Evolutionary conservation across 2,329 filamentous ascomycete genomes (phyloP).

Genomic region (Venturia asperata): DNA sequence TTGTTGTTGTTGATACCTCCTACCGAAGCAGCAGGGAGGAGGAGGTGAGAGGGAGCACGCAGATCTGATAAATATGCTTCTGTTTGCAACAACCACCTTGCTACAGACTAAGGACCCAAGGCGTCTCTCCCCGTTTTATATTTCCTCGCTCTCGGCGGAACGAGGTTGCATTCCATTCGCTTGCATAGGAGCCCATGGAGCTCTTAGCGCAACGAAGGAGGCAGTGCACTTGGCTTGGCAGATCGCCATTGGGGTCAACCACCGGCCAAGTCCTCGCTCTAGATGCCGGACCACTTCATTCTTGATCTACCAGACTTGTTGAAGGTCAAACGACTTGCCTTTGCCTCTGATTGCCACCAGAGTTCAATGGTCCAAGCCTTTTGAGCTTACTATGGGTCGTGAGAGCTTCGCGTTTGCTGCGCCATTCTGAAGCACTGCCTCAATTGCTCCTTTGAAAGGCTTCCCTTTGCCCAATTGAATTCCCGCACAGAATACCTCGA

Average conservation of each 20-base stretch:
- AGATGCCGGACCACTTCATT: neutral
- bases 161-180: neutral
- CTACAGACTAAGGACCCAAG: neutral
- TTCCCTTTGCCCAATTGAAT: neutral
- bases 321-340: neutral
- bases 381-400: conserved; percentile 7
- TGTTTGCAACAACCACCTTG: too few species aligned
- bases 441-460: neutral
- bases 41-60: too few species aligned
- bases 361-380: neutral
- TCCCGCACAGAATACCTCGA: neutral
- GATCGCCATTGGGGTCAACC: neutral
- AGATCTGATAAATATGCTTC: too few species aligned
- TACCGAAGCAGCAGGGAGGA: too few species aligned
- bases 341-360: neutral
- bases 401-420: conserved; percentile 10
- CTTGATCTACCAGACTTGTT: neutral
- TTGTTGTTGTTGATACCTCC: too few species aligned
- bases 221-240: conserved; percentile 14
- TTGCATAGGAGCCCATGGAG: neutral
- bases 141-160: neutral
- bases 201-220: conserved; percentile 2
- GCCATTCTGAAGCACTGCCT: conserved; percentile 10
- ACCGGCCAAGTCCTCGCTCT: neutral
- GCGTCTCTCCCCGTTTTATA: neutral